These are phyloP conservation scores for Limnanthes douglasii DNA, from an alignment of 345 rosid species.

Conservation along the genomic window DNA sequence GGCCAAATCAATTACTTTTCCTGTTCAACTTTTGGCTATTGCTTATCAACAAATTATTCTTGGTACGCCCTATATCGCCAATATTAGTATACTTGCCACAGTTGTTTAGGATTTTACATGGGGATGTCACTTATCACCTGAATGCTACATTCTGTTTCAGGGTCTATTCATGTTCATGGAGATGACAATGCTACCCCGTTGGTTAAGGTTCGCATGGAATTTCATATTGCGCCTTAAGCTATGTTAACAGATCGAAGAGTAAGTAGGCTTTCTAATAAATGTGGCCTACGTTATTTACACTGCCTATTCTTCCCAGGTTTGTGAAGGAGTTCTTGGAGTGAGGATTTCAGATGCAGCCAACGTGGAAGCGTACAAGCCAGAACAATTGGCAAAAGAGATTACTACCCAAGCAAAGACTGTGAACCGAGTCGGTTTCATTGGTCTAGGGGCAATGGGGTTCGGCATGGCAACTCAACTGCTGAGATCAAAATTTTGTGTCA, in stretches of 20 bases:
- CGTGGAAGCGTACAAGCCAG: constrained; percentile 56
- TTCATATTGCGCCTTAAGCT: constrained; percentile 6
- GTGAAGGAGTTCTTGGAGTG: constrained; percentile 56
- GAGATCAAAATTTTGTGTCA: constrained; percentile 44
- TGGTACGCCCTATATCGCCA: constrained; percentile 42
- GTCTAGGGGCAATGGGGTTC: constrained; percentile 99
- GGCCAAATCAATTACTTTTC: constrained; percentile 68
- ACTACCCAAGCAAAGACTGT: constrained; percentile 36
- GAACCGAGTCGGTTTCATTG: constrained; percentile 67
- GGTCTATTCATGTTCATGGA: constrained; percentile 30
- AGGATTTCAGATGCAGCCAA: constrained; percentile 44
- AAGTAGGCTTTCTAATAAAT: too few species aligned
- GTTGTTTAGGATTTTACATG: constrained; percentile 1
- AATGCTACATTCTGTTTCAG: constrained; percentile 21
- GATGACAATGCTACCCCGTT: constrained; percentile 26
- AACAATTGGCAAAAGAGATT: constrained; percentile 46
- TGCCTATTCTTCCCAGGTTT: constrained; percentile 25
- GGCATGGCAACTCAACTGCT: constrained; percentile 89
- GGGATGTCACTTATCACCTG: constrained; percentile 3
- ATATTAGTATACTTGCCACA: too few species aligned
- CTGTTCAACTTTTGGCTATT: constrained; percentile 66
- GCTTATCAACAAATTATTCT: constrained; percentile 71
- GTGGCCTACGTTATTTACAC: not conserved
- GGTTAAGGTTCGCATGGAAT: constrained; percentile 47
- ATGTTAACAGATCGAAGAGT: too few species aligned